Evolutionary conservation across 2,329 filamentous ascomycete species (phyloP), one percentile per base, ranked within the genome.

Genomic region (Cryphonectria nitschkei): DNA sequence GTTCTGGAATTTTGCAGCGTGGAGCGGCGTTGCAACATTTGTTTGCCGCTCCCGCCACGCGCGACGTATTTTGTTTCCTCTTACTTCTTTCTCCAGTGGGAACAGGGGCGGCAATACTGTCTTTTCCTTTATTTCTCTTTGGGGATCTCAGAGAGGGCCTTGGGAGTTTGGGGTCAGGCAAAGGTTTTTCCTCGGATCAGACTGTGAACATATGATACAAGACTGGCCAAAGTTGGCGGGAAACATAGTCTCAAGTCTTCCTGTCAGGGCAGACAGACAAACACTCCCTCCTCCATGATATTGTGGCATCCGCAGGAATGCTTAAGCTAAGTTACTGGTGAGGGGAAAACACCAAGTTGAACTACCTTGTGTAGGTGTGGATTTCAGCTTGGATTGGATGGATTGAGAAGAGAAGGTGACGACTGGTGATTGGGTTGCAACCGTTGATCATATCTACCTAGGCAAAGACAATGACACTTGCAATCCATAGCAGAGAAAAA

Each of bases 21-120:
- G 37, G 46, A 68, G 69, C 69, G 58, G 58, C 6, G 43, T 54
- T 58, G 26, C 29, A 62, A 37, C 6, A 56, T 26, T 29, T 39
- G 22, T 19, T 29, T 58, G 29, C 41, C 22, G 37, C 39, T 68
- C 41, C 43, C 58, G 60, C 34, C 60, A 65, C n/a, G 41, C 26
- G 69, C 66, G 34, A 68, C 65, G 68, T 71, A 71, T 54, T 66
- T 65, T 60, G 26, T 65, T 63, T 62, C 19, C 9, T 32, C 46
- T 54, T 56, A 26, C 54, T 66, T 56, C n/a, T 63, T 52, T 43
- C 50, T 41, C 14, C n/a, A 34, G 29, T 39, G 39, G 52, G 19
- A 32, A n/a, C 3, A 14, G 13, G 14, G 14, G 41, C 14, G 11
- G 14, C 41, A 43, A 43, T 16, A 16, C 16, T 5, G 11, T 13